Evolutionary conservation across 257 asterid species (phyloP).

Genomic region (Ligustrum vulgare): DNA sequence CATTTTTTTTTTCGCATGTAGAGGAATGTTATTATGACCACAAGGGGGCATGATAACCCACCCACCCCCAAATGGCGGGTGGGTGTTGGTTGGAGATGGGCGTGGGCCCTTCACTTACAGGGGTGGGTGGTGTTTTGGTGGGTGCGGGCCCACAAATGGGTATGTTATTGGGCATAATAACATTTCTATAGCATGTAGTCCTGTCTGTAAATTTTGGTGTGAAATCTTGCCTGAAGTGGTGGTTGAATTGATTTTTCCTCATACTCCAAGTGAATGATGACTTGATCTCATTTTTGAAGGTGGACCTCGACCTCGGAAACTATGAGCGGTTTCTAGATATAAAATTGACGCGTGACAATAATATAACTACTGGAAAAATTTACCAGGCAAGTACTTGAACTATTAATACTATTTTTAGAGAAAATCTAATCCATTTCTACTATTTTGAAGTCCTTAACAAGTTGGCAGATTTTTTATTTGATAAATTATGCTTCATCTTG

Average conservation of each 20-base stretch:
- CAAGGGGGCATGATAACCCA: too few species aligned
- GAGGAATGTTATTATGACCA: too few species aligned
- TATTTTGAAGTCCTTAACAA: constrained; percentile 6
- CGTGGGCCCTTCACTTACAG: too few species aligned
- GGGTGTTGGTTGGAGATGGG: too few species aligned
- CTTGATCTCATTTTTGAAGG: constrained; percentile 49
- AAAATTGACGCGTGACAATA: constrained; percentile 76
- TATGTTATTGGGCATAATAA: too few species aligned
- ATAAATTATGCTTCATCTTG: constrained; percentile 11
- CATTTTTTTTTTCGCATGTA: too few species aligned
- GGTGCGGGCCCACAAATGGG: too few species aligned
- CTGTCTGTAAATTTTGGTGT: background rate
- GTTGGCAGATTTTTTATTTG: constrained; percentile 18
- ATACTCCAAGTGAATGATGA: constrained; percentile 15
- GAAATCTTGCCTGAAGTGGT: background rate
- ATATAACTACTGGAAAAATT: constrained; percentile 89
- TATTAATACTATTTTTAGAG: background rate
- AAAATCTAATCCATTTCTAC: background rate
- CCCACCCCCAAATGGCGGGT: too few species aligned
- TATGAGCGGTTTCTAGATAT: constrained; percentile 91
- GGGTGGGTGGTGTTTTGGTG: too few species aligned
- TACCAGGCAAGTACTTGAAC: constrained; percentile 63
- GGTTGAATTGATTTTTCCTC: constrained; percentile 7
- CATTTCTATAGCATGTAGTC: background rate
- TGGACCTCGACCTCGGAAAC: constrained; percentile 98